phyloP scores from a whole-genome alignment of 345 rosid genomes.

The Draba incana region DNA sequence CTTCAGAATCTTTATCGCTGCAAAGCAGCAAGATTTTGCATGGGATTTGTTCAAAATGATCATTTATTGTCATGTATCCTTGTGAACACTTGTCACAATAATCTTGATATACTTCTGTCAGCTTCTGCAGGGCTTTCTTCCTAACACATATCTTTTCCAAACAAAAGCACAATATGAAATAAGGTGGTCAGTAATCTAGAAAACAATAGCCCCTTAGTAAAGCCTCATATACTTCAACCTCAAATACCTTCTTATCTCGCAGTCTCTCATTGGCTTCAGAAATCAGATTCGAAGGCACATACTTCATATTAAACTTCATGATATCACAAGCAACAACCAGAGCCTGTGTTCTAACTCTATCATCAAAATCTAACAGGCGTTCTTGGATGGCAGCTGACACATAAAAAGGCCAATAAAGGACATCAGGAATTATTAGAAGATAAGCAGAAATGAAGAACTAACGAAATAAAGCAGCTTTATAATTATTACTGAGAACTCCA shows the following conservation, averaged over 20 bases:
- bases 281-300: slow-evolving; percentile 56
- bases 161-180: slow-evolving; percentile 32
- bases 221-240: slow-evolving; percentile 15
- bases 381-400: slow-evolving; percentile 76
- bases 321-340: slow-evolving; percentile 77
- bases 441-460: slow-evolving; percentile 34
- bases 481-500: slow-evolving; percentile 67
- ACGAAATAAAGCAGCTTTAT: slow-evolving; percentile 13
- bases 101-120: slow-evolving; percentile 77
- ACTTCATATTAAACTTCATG: slow-evolving; percentile 58
- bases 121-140: slow-evolving; percentile 79
- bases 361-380: slow-evolving; percentile 84
- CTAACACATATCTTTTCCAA: slow-evolving; percentile 71
- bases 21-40: slow-evolving; percentile 83
- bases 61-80: slow-evolving; percentile 56
- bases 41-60: slow-evolving; percentile 81
- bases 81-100: slow-evolving; percentile 79
- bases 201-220: background rate
- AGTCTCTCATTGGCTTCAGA: slow-evolving; percentile 77
- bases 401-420: slow-evolving; percentile 34
- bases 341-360: slow-evolving; percentile 80
- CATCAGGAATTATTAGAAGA: slow-evolving; percentile 25
- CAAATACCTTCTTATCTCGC: slow-evolving; percentile 87
- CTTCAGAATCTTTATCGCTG: slow-evolving; percentile 74
- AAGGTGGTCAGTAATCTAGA: slow-evolving; percentile 15